Base-by-base conservation (phyloP, 2,329 filamentous ascomycete genomes). In the Aspergillus ruber region DNA sequence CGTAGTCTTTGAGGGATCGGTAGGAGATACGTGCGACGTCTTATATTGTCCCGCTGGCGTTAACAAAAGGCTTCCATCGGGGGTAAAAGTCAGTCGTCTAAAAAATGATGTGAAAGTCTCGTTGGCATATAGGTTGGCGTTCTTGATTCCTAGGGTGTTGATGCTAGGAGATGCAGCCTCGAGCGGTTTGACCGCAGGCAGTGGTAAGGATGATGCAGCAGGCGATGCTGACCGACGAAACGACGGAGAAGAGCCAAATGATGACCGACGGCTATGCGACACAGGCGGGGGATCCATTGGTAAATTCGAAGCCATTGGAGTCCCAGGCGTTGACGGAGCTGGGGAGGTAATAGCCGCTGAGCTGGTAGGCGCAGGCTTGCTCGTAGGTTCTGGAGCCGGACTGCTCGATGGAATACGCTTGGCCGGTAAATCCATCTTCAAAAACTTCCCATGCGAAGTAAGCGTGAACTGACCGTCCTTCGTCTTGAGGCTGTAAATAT, bases 51-150 rank as follows among this genome's bases (percentile, higher is more conserved):
- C 93, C 2, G 93, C 91, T 2, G 93, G 93, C 0, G 93, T 98
- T 54, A 98, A 84, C 4, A 98, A 78, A 43, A 98, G 75, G 64
- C 90, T 95, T 21, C 93, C 93, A 63, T 98, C 94, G 0, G 93
- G 91, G 1, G 94, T 90, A 64, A 98, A 98, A 0, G 91, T 90
- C 43, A 98, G 75, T 42, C 93, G 83, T 45, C 93, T 81, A 73
- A 98, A 98, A 72, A 98, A 98, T 0, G 93, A 97, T 0, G 91
- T 96, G 50, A 97, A 80, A 0, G 91, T 96, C 70, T 98, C 93
- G 60, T 96, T 97, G 41, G 90, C 90, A 65, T 98, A 98, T 41
- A 98, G 84, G 57, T 84, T 90, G 38, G 90, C 84, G 59, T 95
- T 96, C 63, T 85, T 88, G 45, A 88, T 80, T 8, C 85, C 85